Base-by-base conservation (phyloP, 352 stramenopile genomes). In the Pythium insidiosum region DNA sequence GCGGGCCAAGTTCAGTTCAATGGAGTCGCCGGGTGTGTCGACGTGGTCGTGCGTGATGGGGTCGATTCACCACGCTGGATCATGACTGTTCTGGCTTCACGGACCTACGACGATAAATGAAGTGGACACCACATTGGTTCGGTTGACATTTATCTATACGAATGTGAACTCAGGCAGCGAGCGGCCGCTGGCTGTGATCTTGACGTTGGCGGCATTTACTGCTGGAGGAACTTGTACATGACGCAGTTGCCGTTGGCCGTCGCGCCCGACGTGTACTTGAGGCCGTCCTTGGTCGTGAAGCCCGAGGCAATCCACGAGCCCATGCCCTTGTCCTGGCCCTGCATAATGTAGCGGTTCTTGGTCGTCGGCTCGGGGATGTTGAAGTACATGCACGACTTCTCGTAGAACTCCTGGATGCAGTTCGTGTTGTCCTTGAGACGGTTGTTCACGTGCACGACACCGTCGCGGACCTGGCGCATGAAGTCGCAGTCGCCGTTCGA, bases 241-340 rank as follows among this genome's bases (percentile, higher is more conserved):
- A 28, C 42, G 49, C 49, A 57, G 41, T 50, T 46, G 34, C 34
- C 56, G 50, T 63, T 63, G 6, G 55, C 46, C 12, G 40, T 43
- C 9, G 73, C 66, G 36, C 53, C 65, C 6, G 70, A 75, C 42
- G 56, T 64, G 61, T 80, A 84, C 30, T 37, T 61, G 39, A 61
- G 33, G 15, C 73, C 73, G 49, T 86, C 68, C 37, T 68, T 60
- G 9, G 70, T 84, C 25, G 60, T 76, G 50, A 71, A 86, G 11
- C 73, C 70, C n/a, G 68, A 73, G 1, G 61, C 66, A 59, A 85
- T 85, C 73, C 70, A 85, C 47, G 66, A 70, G 26, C 73, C 70
- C 22, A 83, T 65, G n/a, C 23, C 53, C 49, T 73, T 64, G 56
- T 83, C 70, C 47, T 85, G 70, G 22, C 73, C 70, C 44, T 85